Evolutionary conservation across 495 filamentous ascomycete genomes (phyloP), one percentile per base, ranked within the genome.

Genomic region (Glonium stellatum): DNA sequence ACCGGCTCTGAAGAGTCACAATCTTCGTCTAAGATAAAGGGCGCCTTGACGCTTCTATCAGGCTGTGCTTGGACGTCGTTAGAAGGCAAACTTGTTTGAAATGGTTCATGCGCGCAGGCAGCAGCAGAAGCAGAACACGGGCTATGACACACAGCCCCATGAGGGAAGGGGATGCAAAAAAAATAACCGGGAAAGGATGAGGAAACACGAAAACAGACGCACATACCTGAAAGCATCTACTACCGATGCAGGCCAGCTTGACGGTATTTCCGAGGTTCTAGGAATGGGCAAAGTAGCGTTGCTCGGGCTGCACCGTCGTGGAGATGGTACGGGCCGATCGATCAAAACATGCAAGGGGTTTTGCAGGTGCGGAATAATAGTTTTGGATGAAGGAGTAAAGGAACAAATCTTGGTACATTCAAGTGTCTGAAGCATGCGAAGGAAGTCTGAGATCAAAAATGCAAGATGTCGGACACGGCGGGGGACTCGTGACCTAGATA

Each of bases 171-270:
- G n/a, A n/a, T n/a, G n/a, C n/a, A n/a, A n/a, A n/a, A n/a, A n/a
- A n/a, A n/a, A n/a, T n/a, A 51, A 27, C 19, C 25, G 37, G n/a
- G n/a, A 21, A 34, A 57, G 39, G 36, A 47, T 5, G 39, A 23
- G 23, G 52, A 65, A 57, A 37, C 21, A 52, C 4, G 21, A 49
- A 57, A 54, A 35, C 60, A 62, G 57, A 35, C 37, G 39, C n/a
- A 69, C 67, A 54, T 58, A 69, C 67, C 67, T 66, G 64, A 67
- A 61, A 66, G 64, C 67, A 27, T 18, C 47, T 41, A 34, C 61
- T 54, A 18, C 57, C 63, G 60, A 53, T 62, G 67, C 63, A 63
- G 60, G 67, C 67, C 67, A 69, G 67, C 64, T 69, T 69, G 67
- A 62, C 64, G 67, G 65, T 65, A 50, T 64, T 68, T 59, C 55